Evolutionary conservation across 306 rosid genomes (phyloP).

Genomic region (Spatholobus suberectus): DNA sequence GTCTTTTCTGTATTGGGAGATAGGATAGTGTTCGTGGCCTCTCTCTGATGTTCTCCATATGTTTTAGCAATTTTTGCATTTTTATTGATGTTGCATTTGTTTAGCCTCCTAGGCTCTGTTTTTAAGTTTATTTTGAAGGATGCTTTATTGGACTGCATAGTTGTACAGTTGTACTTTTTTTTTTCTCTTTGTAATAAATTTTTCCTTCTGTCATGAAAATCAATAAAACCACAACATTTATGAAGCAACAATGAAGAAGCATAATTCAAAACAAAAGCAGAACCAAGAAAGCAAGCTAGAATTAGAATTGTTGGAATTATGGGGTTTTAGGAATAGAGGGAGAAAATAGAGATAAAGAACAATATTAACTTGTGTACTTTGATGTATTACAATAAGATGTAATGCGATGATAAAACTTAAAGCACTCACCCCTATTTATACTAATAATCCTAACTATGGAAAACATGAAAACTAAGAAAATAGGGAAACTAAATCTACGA

Average conservation of each 20-base stretch:
- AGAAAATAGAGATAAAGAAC: neutral
- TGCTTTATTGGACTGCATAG: neutral
- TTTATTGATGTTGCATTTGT: neutral
- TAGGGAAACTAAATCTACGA: neutral
- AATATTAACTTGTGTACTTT: neutral
- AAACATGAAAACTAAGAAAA: neutral
- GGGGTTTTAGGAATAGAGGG: neutral
- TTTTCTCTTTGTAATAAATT: neutral
- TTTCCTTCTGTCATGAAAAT: slow-evolving; percentile 14
- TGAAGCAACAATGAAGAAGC: neutral
- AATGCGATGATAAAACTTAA: too few species aligned
- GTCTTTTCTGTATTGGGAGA: neutral
- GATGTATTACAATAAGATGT: neutral
- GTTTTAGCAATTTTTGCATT: neutral
- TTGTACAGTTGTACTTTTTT: neutral
- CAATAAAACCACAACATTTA: slow-evolving; percentile 2
- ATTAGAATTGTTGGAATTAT: neutral
- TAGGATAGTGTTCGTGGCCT: neutral
- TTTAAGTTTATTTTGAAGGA: neutral
- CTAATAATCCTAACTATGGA: neutral
- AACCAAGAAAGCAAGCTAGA: slow-evolving; percentile 2
- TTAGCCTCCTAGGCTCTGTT: neutral
- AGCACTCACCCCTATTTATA: too few species aligned
- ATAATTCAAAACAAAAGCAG: slow-evolving; percentile 28
- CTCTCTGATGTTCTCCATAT: neutral